Evolutionary conservation across 306 rosid genomes (phyloP).

Genomic region (Echinosophora koreensis): DNA sequence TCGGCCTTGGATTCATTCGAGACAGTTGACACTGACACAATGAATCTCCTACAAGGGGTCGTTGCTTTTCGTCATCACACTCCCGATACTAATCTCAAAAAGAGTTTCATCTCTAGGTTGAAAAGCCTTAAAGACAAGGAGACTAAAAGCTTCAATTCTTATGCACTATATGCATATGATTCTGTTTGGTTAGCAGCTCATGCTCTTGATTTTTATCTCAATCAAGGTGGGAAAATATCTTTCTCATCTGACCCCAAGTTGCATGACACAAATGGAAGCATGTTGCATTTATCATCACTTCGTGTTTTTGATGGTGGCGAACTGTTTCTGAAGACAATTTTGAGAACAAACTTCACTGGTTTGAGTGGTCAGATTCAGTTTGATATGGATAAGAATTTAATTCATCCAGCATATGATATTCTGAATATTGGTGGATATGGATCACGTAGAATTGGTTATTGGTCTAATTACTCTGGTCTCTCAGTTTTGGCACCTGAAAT

Average conservation of each 20-base stretch:
- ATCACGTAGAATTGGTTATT: conserved; percentile 72
- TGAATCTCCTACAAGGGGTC: conserved; percentile 83
- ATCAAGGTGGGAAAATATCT: conserved; percentile 72
- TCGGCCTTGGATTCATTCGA: conserved; percentile 72
- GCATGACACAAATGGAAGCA: conserved; percentile 61
- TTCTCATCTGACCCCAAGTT: conserved; percentile 79
- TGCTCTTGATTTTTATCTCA: conserved; percentile 72
- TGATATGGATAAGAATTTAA: conserved; percentile 65
- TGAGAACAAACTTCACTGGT: conserved; percentile 74
- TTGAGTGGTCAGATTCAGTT: conserved; percentile 78
- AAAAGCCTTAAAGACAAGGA: conserved; percentile 48
- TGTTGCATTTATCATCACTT: conserved; percentile 67
- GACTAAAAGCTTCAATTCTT: conserved; percentile 73
- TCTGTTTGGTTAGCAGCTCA: conserved; percentile 85
- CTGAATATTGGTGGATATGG: conserved; percentile 80
- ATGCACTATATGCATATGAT: conserved; percentile 91
- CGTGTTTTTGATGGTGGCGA: conserved; percentile 71
- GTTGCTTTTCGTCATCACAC: conserved; percentile 85
- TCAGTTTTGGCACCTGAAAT: conserved; percentile 75
- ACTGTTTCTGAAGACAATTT: conserved; percentile 64
- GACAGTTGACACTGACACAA: conserved; percentile 47
- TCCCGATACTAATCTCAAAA: conserved; percentile 70
- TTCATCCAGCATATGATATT: conserved; percentile 81
- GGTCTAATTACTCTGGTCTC: conserved; percentile 86
- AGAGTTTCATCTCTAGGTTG: conserved; percentile 60